These are phyloP conservation scores for Echria macrotheca DNA, from an alignment of 495 filamentous ascomycete genomes.

Conservation along the genomic window DNA sequence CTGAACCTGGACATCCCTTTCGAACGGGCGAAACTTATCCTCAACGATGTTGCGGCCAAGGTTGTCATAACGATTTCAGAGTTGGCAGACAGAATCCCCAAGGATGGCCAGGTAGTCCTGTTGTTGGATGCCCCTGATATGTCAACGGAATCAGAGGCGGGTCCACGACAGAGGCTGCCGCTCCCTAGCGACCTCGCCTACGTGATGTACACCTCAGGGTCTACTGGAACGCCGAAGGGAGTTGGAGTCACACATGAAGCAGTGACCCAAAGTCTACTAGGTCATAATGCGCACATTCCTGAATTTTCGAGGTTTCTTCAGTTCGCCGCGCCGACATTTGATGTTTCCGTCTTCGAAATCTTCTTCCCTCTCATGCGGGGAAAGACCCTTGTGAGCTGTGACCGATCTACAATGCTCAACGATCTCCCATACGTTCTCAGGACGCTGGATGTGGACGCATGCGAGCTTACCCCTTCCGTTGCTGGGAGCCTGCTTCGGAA, in stretches of 20 bases:
- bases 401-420: slow-evolving; percentile 57
- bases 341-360: slow-evolving; percentile 84
- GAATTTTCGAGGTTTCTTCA: slow-evolving; percentile 71
- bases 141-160: not conserved
- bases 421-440: slow-evolving; percentile 63
- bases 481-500: slow-evolving; percentile 60
- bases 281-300: slow-evolving; percentile 71
- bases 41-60: slow-evolving; percentile 57
- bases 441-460: slow-evolving; percentile 64
- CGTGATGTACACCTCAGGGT: slow-evolving; percentile 87
- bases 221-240: slow-evolving; percentile 84
- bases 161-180: slow-evolving; percentile 7
- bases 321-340: slow-evolving; percentile 82
- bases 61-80: slow-evolving; percentile 47
- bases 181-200: slow-evolving; percentile 58
- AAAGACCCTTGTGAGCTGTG: slow-evolving; percentile 62
- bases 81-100: slow-evolving; percentile 30
- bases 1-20: slow-evolving; percentile 64
- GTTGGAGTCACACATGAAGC: slow-evolving; percentile 73
- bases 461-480: slow-evolving; percentile 79
- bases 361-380: slow-evolving; percentile 76
- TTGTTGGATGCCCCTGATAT: slow-evolving; percentile 11
- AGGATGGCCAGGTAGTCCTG: slow-evolving; percentile 14
- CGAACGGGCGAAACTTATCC: slow-evolving; percentile 69
- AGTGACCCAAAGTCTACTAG: slow-evolving; percentile 67